Percentiles rank a stretch among this genome's conserved stretches.
Evolutionary conservation across 1,284 basidiomycete genomes (phyloP).

Genomic region (Xerocomus minutiporus): DNA sequence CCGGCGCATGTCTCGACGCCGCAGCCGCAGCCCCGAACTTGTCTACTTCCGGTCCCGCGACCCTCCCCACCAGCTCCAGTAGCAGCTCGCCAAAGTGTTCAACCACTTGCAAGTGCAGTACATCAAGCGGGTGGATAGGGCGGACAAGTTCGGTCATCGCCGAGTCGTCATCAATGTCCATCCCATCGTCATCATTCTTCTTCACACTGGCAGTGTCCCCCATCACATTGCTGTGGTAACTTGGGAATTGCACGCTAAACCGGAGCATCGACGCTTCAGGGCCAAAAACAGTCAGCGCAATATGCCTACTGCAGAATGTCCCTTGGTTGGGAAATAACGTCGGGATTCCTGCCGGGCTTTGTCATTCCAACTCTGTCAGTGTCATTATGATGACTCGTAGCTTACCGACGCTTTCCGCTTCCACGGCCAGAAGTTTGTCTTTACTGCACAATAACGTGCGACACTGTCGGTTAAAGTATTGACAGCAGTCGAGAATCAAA

Average conservation of each 20-base stretch:
- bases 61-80: slow-evolving; percentile 49
- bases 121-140: slow-evolving; percentile 57
- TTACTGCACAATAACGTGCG: slow-evolving; percentile 54
- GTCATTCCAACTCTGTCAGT: slow-evolving; percentile 15
- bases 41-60: slow-evolving; percentile 45
- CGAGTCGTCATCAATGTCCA: slow-evolving; percentile 59
- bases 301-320: slow-evolving; percentile 39
- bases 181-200: slow-evolving; percentile 46
- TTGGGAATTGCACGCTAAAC: slow-evolving; percentile 37
- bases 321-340: slow-evolving; percentile 26
- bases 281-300: slow-evolving; percentile 41
- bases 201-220: slow-evolving; percentile 16
- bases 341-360: slow-evolving; percentile 23
- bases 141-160: slow-evolving; percentile 20
- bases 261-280: slow-evolving; percentile 29
- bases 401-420: slow-evolving; percentile 50
- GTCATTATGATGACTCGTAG: slow-evolving; percentile 1
- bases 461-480: slow-evolving; percentile 45
- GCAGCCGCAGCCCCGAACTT: slow-evolving; percentile 27
- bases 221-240: slow-evolving; percentile 31
- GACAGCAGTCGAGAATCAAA: slow-evolving; percentile 68
- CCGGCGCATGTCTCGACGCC: slow-evolving; percentile 56
- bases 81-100: slow-evolving; percentile 63
- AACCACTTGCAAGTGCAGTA: slow-evolving; percentile 63
- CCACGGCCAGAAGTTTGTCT: slow-evolving; percentile 60